Evolutionary conservation across 2,329 filamentous ascomycete species (phyloP).

Genomic region (Coccinonectria pachysandricola): DNA sequence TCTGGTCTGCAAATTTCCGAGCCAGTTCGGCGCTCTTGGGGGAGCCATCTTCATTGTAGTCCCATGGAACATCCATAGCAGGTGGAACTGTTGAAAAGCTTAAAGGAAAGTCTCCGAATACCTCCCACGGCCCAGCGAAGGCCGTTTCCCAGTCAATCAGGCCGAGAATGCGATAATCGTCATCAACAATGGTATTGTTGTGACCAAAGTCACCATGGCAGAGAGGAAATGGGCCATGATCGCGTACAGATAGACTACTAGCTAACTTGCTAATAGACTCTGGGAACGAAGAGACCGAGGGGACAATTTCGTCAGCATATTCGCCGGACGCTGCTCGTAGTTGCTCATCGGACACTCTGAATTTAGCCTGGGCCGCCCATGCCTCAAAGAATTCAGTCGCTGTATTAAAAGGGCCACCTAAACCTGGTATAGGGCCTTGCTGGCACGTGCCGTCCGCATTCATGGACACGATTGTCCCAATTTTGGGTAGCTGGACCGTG

Average conservation of each 20-base stretch:
- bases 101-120: constrained; percentile 5
- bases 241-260: constrained; percentile 2
- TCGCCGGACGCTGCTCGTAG: constrained; percentile 3
- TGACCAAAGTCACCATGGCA: constrained; percentile 4
- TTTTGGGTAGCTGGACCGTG: constrained; percentile 1
- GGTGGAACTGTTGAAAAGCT: constrained; percentile 4
- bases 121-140: constrained; percentile 4
- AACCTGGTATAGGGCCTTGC: constrained; percentile 3
- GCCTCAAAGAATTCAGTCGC: constrained; percentile 5
- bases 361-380: constrained; percentile 3
- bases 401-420: constrained; percentile 4
- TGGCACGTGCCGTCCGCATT: constrained; percentile 3
- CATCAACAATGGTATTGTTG: constrained; percentile 3
- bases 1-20: constrained; percentile 3
- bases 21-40: constrained; percentile 2
- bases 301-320: constrained; percentile 4
- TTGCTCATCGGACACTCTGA: constrained; percentile 2
- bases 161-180: constrained; percentile 2
- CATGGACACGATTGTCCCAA: constrained; percentile 3
- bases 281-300: constrained; percentile 3
- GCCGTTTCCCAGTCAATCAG: constrained; percentile 5
- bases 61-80: constrained; percentile 4
- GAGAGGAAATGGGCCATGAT: constrained; percentile 5
- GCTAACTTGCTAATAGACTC: constrained; percentile 3
- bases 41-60: constrained; percentile 3